These are phyloP conservation scores for Globisporangium polare DNA, from an alignment of 352 stramenopile genomes.

Conservation along the genomic window DNA sequence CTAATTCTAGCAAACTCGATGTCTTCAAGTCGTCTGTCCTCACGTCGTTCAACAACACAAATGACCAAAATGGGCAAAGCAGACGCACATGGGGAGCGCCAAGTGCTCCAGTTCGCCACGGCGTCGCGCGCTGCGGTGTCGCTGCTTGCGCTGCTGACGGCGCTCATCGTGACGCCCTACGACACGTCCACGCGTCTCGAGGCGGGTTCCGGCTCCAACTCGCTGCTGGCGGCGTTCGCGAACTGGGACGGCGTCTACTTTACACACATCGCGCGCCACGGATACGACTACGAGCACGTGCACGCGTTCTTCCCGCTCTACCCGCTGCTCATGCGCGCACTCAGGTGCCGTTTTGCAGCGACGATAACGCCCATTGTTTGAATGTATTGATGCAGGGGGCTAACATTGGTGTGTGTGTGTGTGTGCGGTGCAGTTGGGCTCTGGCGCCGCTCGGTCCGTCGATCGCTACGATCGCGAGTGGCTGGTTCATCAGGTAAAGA, in stretches of 20 bases:
- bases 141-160: slow-evolving; percentile 39
- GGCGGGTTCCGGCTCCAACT: slow-evolving; percentile 2
- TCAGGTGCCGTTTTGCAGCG: slow-evolving; percentile 11
- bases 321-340: slow-evolving; percentile 42
- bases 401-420: neutral
- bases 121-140: slow-evolving; percentile 43
- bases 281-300: slow-evolving; percentile 85
- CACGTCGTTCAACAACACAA: neutral
- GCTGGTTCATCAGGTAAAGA: slow-evolving; percentile 50
- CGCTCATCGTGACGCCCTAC: slow-evolving; percentile 50
- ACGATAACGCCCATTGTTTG: neutral
- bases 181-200: slow-evolving; percentile 59
- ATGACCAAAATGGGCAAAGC: neutral
- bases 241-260: slow-evolving; percentile 89
- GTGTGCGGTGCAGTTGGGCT: slow-evolving; percentile 2
- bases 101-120: slow-evolving; percentile 46
- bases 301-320: slow-evolving; percentile 86
- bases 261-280: slow-evolving; percentile 55
- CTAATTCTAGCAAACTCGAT: neutral
- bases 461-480: slow-evolving; percentile 31
- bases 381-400: neutral
- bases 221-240: slow-evolving; percentile 38
- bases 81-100: slow-evolving; percentile 15
- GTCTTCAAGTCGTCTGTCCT: neutral
- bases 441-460: slow-evolving; percentile 18